These are phyloP conservation scores for Daedaleopsis nitida DNA, from an alignment of 768 basidiomycete genomes.

Conservation along the genomic window DNA sequence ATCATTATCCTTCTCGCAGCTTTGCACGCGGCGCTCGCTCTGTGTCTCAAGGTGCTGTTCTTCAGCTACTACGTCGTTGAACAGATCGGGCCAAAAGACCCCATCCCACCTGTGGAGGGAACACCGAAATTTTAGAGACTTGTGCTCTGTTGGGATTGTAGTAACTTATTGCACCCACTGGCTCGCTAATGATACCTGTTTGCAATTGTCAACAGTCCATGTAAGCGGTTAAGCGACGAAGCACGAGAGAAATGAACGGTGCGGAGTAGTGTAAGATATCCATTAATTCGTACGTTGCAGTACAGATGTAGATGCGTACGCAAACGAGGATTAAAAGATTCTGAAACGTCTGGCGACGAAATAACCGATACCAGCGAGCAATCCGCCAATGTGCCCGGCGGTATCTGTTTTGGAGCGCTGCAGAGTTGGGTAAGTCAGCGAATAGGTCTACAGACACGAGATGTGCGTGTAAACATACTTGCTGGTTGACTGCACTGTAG, in stretches of 20 bases:
- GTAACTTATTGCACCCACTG: conserved; percentile 1
- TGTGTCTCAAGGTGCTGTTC: conserved; percentile 84
- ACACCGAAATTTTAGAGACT: not conserved
- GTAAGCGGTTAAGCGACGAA: too few relatives aligned
- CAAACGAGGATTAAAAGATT: conserved; percentile 16
- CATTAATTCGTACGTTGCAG: not conserved
- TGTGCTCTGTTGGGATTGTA: not conserved
- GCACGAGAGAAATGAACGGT: not conserved
- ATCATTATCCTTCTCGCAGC: conserved; percentile 74
- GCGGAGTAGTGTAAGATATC: not conserved
- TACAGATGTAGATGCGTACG: not conserved
- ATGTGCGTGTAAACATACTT: conserved; percentile 27
- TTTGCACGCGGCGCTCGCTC: conserved; percentile 78
- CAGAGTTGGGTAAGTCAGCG: not conserved
- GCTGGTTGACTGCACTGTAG: conserved; percentile 38
- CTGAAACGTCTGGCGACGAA: conserved; percentile 33
- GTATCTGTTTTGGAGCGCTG: conserved; percentile 59
- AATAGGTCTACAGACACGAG: not conserved
- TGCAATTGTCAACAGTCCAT: not conserved
- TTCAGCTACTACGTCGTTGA: conserved; percentile 57
- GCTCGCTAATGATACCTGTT: not conserved
- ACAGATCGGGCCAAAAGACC: conserved; percentile 40
- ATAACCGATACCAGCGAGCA: conserved; percentile 62
- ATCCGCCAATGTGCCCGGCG: conserved; percentile 70
- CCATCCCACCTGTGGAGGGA: conserved; percentile 12